A percentile compares a stretch with the other conserved stretches of the same genome.
phyloP scores from a whole-genome alignment of 163 green algal species.

The Scenedesmus sp. region DNA sequence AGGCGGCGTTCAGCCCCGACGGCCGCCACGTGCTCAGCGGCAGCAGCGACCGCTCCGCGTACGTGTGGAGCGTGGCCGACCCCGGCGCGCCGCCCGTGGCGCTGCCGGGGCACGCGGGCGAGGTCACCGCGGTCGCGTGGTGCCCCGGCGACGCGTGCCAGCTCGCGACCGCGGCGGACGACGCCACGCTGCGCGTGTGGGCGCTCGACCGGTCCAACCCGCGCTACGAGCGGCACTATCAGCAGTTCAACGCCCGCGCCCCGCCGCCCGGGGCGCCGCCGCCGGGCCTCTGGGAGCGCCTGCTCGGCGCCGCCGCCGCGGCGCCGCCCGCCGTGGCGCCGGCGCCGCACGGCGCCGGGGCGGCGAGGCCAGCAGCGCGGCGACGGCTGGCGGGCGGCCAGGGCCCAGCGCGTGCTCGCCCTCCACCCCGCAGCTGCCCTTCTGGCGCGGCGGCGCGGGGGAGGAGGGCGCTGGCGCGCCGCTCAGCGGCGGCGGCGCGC shows the following conservation, averaged over 20 bases:
- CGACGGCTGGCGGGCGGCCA: background rate
- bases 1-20: constrained; percentile 71
- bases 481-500: background rate
- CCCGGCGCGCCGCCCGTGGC: constrained; percentile 46
- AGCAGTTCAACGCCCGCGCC: constrained; percentile 29
- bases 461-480: background rate
- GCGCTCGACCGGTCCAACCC: constrained; percentile 12
- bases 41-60: constrained; percentile 61
- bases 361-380: background rate
- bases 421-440: constrained; percentile 16
- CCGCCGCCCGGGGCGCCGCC: no score
- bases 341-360: background rate
- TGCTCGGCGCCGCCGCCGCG: no score
- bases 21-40: constrained; percentile 71
- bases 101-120: constrained; percentile 66
- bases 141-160: constrained; percentile 49
- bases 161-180: constrained; percentile 39
- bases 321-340: background rate
- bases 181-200: constrained; percentile 40
- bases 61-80: constrained; percentile 70
- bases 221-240: constrained; percentile 8
- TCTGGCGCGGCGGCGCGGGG: constrained; percentile 10
- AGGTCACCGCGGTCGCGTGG: constrained; percentile 82
- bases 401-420: constrained; percentile 1
- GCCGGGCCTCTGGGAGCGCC: constrained; percentile 8